Base-by-base conservation (phyloP, 805 yeast genomes). In the Hanseniaspora mollemarum region DNA sequence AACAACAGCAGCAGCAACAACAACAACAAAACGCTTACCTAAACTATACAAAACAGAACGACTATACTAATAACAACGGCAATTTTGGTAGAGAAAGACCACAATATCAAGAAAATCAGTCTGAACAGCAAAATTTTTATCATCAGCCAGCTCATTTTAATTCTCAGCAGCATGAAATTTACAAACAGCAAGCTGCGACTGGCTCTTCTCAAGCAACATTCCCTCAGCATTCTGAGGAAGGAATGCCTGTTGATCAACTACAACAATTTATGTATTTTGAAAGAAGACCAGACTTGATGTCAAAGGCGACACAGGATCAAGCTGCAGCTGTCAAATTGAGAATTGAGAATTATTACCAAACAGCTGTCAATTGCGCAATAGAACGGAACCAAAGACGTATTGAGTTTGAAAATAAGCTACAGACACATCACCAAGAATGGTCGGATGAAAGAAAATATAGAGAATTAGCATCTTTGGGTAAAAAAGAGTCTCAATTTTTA, bases 301-400 rank as follows among this genome's bases (percentile, higher is more conserved):
- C 83, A n/a, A 80, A 82, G 57, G 60, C 73, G 6, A 73, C 92
- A 0, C 94, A 83, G 59, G 95, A 87, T 59, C 80, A 78, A 58
- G 87, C 95, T 0, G 80, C 94, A 0, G 85, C 90, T 1, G 79
- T 85, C 40, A 87, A 86, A 64, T 71, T 87, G 54, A 80, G 81
- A 57, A 69, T 87, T 44, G 95, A 87, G 62, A 86, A 86, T 61
- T 85, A 78, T 62, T 87, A 87, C 67, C 86, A 86, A 56, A 78
- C 84, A 63, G 79, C 88, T 16, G 94, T 88, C 26, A 76, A 78
- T 50, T 94, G 87, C 63, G 97, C 98, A 0, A 87, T 92, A 54
- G 98, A 92, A 65, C 73, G 98, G 57, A 92, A 90, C 63, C 96
- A 88, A 65, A 78, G 97, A 66, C 74, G 96, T 37, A 76, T 87